These are phyloP conservation scores for Kazachstania kunashirensis DNA, from an alignment of 805 yeast genomes.

Conservation along the genomic window DNA sequence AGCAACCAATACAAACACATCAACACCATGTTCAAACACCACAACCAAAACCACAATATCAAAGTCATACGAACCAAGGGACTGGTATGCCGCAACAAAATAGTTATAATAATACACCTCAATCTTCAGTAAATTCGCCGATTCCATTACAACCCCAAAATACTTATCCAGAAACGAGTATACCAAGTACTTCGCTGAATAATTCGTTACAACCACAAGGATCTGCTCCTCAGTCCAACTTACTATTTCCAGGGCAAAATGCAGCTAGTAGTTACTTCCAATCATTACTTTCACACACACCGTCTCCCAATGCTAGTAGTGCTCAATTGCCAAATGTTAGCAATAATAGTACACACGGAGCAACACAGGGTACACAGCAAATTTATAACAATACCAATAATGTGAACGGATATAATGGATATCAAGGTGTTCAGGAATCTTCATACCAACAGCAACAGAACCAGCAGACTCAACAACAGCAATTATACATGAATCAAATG, in stretches of 20 bases:
- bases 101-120: neutral
- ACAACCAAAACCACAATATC: constrained; percentile 7
- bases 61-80: neutral
- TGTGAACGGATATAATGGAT: neutral
- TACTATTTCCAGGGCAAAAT: constrained; percentile 17
- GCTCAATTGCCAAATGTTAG: constrained; percentile 6
- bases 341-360: neutral
- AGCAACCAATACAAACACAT: constrained; percentile 5
- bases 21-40: constrained; percentile 24
- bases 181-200: neutral
- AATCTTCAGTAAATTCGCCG: neutral
- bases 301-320: constrained; percentile 16
- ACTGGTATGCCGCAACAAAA: constrained; percentile 2
- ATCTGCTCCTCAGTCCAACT: constrained; percentile 7
- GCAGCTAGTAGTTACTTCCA: constrained; percentile 24
- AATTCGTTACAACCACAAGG: constrained; percentile 3
- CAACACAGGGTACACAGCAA: neutral
- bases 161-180: neutral
- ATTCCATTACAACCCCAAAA: neutral
- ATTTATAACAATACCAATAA: neutral
- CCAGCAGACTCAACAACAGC: constrained; percentile 6
- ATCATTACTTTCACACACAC: constrained; percentile 21
- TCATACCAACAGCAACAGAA: neutral
- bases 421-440: neutral
- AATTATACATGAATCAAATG: constrained; percentile 2